Evolutionary conservation across 805 yeast genomes (phyloP), one percentile per base, ranked within the genome.

Genomic region (Starmera dryadoides): DNA sequence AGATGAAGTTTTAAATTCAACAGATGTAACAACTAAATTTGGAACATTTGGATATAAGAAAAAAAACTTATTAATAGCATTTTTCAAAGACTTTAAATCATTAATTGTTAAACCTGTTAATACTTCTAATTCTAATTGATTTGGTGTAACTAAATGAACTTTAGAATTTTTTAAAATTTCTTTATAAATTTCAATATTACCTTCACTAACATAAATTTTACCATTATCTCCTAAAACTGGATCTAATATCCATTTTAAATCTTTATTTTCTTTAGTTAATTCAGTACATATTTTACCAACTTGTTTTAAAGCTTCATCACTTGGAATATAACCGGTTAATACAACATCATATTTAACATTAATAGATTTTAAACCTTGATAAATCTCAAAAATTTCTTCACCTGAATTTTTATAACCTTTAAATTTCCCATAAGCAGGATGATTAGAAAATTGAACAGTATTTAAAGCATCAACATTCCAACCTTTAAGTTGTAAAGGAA

Each of bases 211-310:
- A 56, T 91, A 91, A 3, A 88, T 59, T 41, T 66, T 71, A 1
- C 96, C 96, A 49, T 86, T 81, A 55, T 91, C 98, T 11, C 98
- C 98, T 56, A 91, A 62, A 1, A 91, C 93, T 1, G 98, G 98
- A 57, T 91, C 98, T 36, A 91, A 56, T 4, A 89, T 69, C 79
- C 91, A 78, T 15, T 73, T 59, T 0, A 73, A 34, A 28, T 48
- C 30, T 36, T 53, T 45, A 37, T 50, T 53, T 34, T 38, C 37
- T 33, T 48, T 53, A 35, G 62, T 62, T 36, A 63, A 57, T 43
- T 38, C 42, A 12, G 42, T 46, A 26, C 71, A 64, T 3, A 78
- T 55, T 12, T 66, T 54, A 30, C 69, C 69, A 0, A 86, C 69
- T 0, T 69, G 68, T 30, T 60, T 52, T 36, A 87, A 63, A 4